phyloP scores from a whole-genome alignment of 2,329 filamentous ascomycete species.

The Davidsoniella neocaledoniae region DNA sequence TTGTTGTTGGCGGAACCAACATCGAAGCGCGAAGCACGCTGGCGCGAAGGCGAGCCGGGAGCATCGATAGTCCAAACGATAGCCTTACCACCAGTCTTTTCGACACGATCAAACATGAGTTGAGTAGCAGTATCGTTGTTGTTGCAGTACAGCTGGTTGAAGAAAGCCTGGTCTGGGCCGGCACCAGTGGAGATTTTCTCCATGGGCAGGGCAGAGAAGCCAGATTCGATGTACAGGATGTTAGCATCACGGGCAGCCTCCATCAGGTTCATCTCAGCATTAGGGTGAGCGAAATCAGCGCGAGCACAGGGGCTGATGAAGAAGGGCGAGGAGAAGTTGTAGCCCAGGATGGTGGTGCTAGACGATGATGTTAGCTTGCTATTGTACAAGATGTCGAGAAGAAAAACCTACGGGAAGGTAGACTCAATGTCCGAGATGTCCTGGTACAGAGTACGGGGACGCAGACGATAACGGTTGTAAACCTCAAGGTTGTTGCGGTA shows the following conservation, averaged over 20 bases:
- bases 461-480: constrained; percentile 27
- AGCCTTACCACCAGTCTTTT: constrained; percentile 21
- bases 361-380: constrained; percentile 14
- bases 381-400: constrained; percentile 13
- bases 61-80: constrained; percentile 23
- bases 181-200: constrained; percentile 20
- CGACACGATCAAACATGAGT: constrained; percentile 20
- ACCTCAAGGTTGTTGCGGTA: constrained; percentile 36
- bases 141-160: constrained; percentile 19
- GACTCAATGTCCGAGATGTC: constrained; percentile 23
- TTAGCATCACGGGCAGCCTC: constrained; percentile 27
- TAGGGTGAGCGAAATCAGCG: constrained; percentile 26
- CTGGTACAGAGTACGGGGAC: constrained; percentile 23
- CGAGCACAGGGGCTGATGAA: constrained; percentile 32
- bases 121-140: constrained; percentile 20
- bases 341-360: constrained; percentile 27
- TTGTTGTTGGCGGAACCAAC: constrained; percentile 21
- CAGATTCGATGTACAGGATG: constrained; percentile 27
- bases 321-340: constrained; percentile 31
- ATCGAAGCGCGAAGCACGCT: constrained; percentile 24
- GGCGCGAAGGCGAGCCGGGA: constrained; percentile 15
- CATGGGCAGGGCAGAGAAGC: constrained; percentile 21
- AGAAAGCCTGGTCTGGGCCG: constrained; percentile 14
- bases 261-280: constrained; percentile 31
- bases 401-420: constrained; percentile 18